Base-by-base conservation (phyloP, 306 rosid genomes). In the Boehmeria nivea region DNA sequence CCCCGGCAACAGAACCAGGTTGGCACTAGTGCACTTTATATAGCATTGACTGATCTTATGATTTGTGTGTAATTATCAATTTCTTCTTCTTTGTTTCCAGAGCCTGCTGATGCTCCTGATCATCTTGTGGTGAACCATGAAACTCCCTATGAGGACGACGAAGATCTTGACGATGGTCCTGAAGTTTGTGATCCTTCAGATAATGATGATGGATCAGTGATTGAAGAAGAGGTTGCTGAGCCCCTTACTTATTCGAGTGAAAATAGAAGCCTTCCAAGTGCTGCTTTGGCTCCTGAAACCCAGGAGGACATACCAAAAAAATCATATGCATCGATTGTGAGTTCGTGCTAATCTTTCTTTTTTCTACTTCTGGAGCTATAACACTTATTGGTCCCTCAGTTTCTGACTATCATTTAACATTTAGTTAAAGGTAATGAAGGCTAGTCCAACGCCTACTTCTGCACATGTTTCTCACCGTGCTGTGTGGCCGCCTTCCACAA, bases 281-380 rank as follows among this genome's bases (percentile, higher is more conserved):
- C 58, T 21, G 88, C 75, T 48, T 56, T 81, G 27, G 49, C 81
- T 71, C 87, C 84, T 59, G 77, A 75, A 39, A 38, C 65, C 44
- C 89, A 62, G 82, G 95, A 85, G 56, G 95, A 83, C 66, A 83
- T 74, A 36, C 87, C 84, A 23, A 93, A 46, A 72, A 67, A 74
- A 61, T 84, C 99, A 51, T 87, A 93, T 81, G 99, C 99, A 11
- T 75, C 84, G 33, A 93, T 93, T 68, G 96, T 93, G 76, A 69
- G 99, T 84, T 51, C 45, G 51, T 69, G 40, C 46, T 54, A 43
- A 63, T 67, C 44, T 38, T 26, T 65, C 42, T 33, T 39, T 56
- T 49, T 56, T 57, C 38, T 16, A 12, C 44, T 56, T 63, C 6
- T 13, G 8, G 8, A 6, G 14, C n/a, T 2, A 37, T 44, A 21